phyloP scores from a whole-genome alignment of 768 basidiomycete genomes.

The Gymnopilus junonius region DNA sequence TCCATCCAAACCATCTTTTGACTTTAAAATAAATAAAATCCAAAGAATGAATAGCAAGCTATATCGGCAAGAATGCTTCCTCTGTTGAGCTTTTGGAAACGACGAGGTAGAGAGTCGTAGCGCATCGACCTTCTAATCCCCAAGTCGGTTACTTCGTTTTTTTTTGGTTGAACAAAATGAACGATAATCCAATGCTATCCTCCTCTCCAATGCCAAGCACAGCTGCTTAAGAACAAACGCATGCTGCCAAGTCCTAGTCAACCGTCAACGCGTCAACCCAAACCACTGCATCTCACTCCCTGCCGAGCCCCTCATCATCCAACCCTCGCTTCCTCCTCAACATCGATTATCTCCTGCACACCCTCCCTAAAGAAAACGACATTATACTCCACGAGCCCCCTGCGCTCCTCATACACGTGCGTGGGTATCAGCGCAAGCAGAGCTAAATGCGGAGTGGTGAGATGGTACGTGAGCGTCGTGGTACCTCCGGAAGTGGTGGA shows the following conservation, averaged over 20 bases:
- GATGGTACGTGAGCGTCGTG: slow-evolving; percentile 84
- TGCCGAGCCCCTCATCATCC: slow-evolving; percentile 17
- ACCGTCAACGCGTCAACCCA: no score
- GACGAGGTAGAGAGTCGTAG: no score
- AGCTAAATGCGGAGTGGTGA: slow-evolving; percentile 73
- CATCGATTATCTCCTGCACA: slow-evolving; percentile 78
- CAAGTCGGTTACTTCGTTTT: no score
- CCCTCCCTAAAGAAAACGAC: slow-evolving; percentile 86
- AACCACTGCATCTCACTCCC: no score
- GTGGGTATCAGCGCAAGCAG: slow-evolving; percentile 77
- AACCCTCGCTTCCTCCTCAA: slow-evolving; percentile 63
- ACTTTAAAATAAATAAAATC: no score
- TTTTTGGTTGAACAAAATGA: not conserved
- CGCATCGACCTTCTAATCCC: no score
- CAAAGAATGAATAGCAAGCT: no score
- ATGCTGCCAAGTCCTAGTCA: no score
- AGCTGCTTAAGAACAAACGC: no score
- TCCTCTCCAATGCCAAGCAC: not conserved
- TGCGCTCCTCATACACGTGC: slow-evolving; percentile 68
- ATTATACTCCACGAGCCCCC: slow-evolving; percentile 85
- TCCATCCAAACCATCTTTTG: no score
- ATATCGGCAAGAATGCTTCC: no score
- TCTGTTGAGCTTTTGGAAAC: no score
- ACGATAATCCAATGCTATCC: not conserved
- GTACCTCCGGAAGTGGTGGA: slow-evolving; percentile 21